These are phyloP conservation scores for Apium graveolens DNA, from an alignment of 129 eudicot genomes.

Conservation along the genomic window DNA sequence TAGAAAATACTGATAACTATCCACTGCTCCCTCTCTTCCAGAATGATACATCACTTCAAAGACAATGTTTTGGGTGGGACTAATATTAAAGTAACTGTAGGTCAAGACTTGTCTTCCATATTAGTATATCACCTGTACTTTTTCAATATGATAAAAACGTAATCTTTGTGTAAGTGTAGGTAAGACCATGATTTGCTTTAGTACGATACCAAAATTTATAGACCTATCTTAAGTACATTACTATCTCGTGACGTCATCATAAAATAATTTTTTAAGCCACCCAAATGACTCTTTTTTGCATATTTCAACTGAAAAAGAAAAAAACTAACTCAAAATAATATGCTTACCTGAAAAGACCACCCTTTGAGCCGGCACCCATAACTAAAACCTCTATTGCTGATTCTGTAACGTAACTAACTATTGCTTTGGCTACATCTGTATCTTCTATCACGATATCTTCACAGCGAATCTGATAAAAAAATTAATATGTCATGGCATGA, in stretches of 20 bases:
- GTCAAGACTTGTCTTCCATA: background rate
- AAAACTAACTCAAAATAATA: background rate
- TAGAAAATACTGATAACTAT: background rate
- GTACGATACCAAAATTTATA: background rate
- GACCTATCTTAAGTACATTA: background rate
- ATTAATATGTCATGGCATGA: background rate
- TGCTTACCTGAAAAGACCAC: slow-evolving; percentile 43
- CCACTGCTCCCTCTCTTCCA: background rate
- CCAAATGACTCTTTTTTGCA: background rate
- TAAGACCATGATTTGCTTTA: background rate
- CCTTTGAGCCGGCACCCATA: slow-evolving; percentile 57
- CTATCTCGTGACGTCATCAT: background rate
- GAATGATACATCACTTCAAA: background rate
- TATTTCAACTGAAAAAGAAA: background rate
- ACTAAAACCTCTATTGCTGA: slow-evolving; percentile 65
- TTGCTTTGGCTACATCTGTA: slow-evolving; percentile 55
- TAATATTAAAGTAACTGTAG: background rate
- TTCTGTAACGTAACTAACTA: slow-evolving; percentile 49
- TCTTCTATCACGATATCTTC: slow-evolving; percentile 61
- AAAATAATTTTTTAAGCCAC: background rate
- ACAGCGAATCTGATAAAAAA: slow-evolving; percentile 44
- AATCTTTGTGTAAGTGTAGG: background rate
- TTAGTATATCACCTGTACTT: background rate
- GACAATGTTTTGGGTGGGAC: background rate
- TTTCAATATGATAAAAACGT: background rate